phyloP scores from a whole-genome alignment of 805 yeast genomes.

The Candida lessepsii region DNA sequence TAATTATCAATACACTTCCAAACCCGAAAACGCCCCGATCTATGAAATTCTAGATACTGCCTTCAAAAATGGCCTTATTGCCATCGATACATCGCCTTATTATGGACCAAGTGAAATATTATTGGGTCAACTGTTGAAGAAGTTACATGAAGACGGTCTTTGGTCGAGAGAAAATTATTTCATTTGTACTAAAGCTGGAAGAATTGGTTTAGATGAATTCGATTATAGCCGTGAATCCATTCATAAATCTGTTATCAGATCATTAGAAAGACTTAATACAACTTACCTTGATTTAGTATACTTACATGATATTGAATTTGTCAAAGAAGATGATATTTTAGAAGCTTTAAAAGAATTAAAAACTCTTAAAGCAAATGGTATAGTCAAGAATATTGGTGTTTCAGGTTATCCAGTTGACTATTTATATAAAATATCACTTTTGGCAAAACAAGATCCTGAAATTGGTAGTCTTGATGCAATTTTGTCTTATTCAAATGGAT shows the following conservation, averaged over 20 bases:
- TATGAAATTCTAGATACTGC: slow-evolving; percentile 57
- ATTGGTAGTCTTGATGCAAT: slow-evolving; percentile 72
- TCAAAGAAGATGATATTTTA: slow-evolving; percentile 48
- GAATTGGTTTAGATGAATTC: slow-evolving; percentile 65
- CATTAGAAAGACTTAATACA: slow-evolving; percentile 65
- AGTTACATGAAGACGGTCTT: slow-evolving; percentile 14
- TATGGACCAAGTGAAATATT: slow-evolving; percentile 85
- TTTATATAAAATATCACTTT: slow-evolving; percentile 51
- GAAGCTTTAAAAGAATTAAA: slow-evolving; percentile 64
- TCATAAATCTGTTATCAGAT: slow-evolving; percentile 60
- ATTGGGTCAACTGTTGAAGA: slow-evolving; percentile 61
- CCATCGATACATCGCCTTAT: slow-evolving; percentile 90
- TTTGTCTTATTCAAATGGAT: slow-evolving; percentile 77
- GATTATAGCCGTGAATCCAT: slow-evolving; percentile 69
- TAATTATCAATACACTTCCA: slow-evolving; percentile 72
- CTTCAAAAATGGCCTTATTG: slow-evolving; percentile 65
- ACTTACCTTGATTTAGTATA: slow-evolving; percentile 76
- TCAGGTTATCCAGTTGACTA: slow-evolving; percentile 85
- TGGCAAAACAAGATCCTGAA: slow-evolving; percentile 31
- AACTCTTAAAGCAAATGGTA: slow-evolving; percentile 60
- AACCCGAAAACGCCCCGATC: slow-evolving; percentile 62
- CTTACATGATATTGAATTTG: slow-evolving; percentile 88
- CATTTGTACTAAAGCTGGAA: slow-evolving; percentile 84
- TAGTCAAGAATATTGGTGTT: slow-evolving; percentile 65
- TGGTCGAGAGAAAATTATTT: slow-evolving; percentile 61